Conservation (phyloP, 306 rosid species). For the Fragaria nilgerrensis region DNA sequence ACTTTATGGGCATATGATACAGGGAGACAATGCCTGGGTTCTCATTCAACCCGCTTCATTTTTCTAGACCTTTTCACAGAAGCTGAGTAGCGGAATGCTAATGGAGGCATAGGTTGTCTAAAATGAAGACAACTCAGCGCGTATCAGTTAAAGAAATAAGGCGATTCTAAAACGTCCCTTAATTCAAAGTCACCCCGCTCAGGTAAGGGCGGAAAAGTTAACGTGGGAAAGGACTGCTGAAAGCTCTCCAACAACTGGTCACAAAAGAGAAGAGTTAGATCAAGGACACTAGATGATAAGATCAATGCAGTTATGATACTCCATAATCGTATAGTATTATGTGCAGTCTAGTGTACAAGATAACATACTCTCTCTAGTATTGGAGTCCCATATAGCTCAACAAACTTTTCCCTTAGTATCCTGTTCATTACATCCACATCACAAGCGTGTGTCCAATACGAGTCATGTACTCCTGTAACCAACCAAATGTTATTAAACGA, state of each 20-base stretch:
- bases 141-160: slow-evolving; percentile 87
- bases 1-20: slow-evolving; percentile 9
- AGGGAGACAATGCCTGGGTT: slow-evolving; percentile 21
- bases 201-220: slow-evolving; percentile 75
- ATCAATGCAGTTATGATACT: not conserved
- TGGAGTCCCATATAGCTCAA: slow-evolving; percentile 79
- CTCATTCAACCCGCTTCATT: slow-evolving; percentile 12
- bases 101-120: slow-evolving; percentile 8
- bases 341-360: slow-evolving; percentile 7
- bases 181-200: slow-evolving; percentile 80
- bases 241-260: slow-evolving; percentile 73
- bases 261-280: slow-evolving; percentile 29
- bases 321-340: not conserved
- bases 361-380: slow-evolving; percentile 69
- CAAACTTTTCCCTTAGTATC: slow-evolving; percentile 79
- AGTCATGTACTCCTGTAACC: slow-evolving; percentile 91
- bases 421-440: slow-evolving; percentile 84
- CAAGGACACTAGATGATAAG: not conserved
- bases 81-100: slow-evolving; percentile 20
- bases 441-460: slow-evolving; percentile 95
- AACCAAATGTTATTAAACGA: slow-evolving; percentile 21
- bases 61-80: slow-evolving; percentile 14
- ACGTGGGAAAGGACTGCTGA: slow-evolving; percentile 62
- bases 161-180: slow-evolving; percentile 66
- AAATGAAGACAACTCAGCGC: slow-evolving; percentile 17